Evolutionary conservation across 140 eudicot genomes (phyloP), one percentile per base, ranked within the genome.

Genomic region (Stevia rebaudiana): DNA sequence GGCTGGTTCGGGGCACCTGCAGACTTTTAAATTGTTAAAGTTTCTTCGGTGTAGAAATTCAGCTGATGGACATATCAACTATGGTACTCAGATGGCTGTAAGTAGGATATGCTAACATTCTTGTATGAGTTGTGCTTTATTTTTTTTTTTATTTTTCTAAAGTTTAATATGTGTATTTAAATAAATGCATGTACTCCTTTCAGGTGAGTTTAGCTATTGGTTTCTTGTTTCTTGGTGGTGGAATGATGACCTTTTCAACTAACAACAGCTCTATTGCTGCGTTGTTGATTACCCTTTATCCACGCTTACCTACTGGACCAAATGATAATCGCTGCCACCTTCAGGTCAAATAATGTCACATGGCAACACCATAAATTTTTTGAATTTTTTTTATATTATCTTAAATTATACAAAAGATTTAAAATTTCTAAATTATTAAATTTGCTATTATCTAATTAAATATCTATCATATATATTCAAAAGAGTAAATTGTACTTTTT

Each of bases 281-380:
- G 9, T 85, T 92, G 76, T 71, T 92, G 61, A 81, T 85, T 72
- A 81, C 98, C 61, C 79, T 92, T 22, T 92, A 88, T 79, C 98
- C 98, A 13, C 95, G 98, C 66, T 80, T 92, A 71, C 98, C 98
- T 39, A 88, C 94, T n/a, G 98, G 98, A 42, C 96, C 98, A 75
- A 92, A 92, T 79, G 98, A 92, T 74, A 92, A 92, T 62, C 85
- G 98, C 33, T 92, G 98, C 70, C 98, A 92, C 76, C 96, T 92
- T 70, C 98, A 92, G 98, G 98, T 84, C 37, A n/a, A n/a, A n/a
- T n/a, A n/a, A n/a, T n/a, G n/a, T n/a, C n/a, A n/a, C n/a, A n/a
- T n/a, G n/a, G n/a, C n/a, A n/a, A n/a, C n/a, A n/a, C n/a, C n/a
- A n/a, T n/a, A n/a, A n/a, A n/a, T n/a, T n/a, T n/a, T n/a, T n/a